A percentile compares a stretch with the other conserved stretches of the same genome.
These are phyloP conservation scores for Phytophthora quininea DNA, from an alignment of 352 stramenopile species.

Conservation along the genomic window DNA sequence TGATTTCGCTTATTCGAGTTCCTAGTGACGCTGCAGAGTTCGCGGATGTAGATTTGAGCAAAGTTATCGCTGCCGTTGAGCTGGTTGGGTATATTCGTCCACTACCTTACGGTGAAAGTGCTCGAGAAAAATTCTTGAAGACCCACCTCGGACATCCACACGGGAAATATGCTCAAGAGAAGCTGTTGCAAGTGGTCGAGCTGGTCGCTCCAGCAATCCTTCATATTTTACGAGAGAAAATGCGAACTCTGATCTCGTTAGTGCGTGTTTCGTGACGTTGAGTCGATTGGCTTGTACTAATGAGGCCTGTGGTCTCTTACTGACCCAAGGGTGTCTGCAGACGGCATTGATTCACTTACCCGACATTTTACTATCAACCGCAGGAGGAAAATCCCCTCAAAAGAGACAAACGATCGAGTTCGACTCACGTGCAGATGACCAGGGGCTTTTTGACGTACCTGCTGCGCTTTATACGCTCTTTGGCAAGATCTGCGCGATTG, in stretches of 20 bases:
- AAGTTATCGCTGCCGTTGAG: slow-evolving; percentile 59
- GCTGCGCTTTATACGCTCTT: slow-evolving; percentile 70
- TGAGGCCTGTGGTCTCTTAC: slow-evolving; percentile 43
- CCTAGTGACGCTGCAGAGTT: slow-evolving; percentile 62
- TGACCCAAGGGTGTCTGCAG: slow-evolving; percentile 61
- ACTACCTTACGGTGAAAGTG: slow-evolving; percentile 57
- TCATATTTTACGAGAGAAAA: slow-evolving; percentile 63
- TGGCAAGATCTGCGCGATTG: slow-evolving; percentile 63
- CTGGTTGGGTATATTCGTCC: slow-evolving; percentile 65
- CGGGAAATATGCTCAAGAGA: slow-evolving; percentile 46
- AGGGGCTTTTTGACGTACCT: slow-evolving; percentile 58
- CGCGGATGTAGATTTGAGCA: slow-evolving; percentile 39
- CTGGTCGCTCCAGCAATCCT: slow-evolving; percentile 61
- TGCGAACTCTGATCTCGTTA: slow-evolving; percentile 36
- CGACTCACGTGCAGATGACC: slow-evolving; percentile 46
- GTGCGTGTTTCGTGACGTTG: slow-evolving; percentile 59
- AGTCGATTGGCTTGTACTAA: slow-evolving; percentile 73
- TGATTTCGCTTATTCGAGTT: slow-evolving; percentile 55
- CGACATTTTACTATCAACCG: slow-evolving; percentile 39
- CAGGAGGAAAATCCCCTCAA: slow-evolving; percentile 10
- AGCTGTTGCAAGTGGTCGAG: slow-evolving; percentile 53
- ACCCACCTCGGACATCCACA: slow-evolving; percentile 29
- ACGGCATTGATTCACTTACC: slow-evolving; percentile 63
- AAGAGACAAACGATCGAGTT: slow-evolving; percentile 27
- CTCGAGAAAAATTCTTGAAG: slow-evolving; percentile 51